Evolutionary conservation across 306 rosid genomes (phyloP).

Genomic region (Phaseolus lunatus): DNA sequence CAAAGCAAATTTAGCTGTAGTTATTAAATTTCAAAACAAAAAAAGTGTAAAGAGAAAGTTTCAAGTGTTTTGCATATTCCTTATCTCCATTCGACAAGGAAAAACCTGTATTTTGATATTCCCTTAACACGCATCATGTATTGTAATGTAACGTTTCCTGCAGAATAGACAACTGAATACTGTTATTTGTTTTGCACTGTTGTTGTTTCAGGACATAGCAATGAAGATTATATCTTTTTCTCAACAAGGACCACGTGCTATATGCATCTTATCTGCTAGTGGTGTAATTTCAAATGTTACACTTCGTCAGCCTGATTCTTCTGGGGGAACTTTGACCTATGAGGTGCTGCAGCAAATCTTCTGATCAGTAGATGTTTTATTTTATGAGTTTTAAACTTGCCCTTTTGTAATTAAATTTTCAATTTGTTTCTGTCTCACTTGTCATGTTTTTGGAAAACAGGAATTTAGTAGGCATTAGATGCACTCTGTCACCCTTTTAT

Average conservation of each 20-base stretch:
- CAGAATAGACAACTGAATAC: constrained; percentile 10
- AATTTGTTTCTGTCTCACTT: background rate
- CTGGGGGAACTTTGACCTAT: constrained; percentile 66
- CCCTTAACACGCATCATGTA: background rate
- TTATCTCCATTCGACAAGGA: constrained; percentile 3
- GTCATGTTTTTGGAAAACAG: too few relatives aligned
- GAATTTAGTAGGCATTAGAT: too few relatives aligned
- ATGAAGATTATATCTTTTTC: constrained; percentile 72
- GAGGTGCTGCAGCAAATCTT: constrained; percentile 59
- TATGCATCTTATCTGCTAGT: constrained; percentile 73
- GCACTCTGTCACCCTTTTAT: too few relatives aligned
- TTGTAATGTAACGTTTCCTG: background rate
- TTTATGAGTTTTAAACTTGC: background rate
- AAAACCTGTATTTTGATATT: background rate
- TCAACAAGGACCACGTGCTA: constrained; percentile 77
- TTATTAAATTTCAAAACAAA: background rate
- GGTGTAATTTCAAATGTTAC: constrained; percentile 76
- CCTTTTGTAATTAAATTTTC: background rate
- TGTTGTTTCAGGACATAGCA: constrained; percentile 67
- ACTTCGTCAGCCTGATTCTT: constrained; percentile 77
- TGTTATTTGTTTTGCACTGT: constrained; percentile 16
- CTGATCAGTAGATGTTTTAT: background rate
- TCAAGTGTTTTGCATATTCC: background rate
- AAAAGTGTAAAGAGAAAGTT: background rate
- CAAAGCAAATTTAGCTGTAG: background rate